Base-by-base conservation (phyloP, 2,329 filamentous ascomycete genomes). In the Hypoxylon sp. region DNA sequence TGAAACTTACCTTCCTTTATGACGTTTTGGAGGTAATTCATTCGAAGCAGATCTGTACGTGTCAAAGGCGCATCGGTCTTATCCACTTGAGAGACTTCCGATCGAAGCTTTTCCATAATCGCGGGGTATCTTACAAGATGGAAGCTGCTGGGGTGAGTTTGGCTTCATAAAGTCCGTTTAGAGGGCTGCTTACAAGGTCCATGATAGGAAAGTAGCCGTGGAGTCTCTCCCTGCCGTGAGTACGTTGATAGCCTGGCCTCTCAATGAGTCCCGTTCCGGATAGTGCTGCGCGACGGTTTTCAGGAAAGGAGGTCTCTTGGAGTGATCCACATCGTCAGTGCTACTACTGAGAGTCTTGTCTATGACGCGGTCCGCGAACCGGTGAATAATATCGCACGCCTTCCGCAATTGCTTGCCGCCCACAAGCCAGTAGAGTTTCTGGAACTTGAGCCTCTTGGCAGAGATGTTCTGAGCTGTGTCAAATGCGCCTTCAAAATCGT, bases 201-300 rank as follows among this genome's bases (percentile, higher is more conserved):
- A 75, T 6, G 72, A 72, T 17, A 75, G 52, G 9, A 73, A 61
- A 28, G 71, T 71, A 5, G 74, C 74, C 0, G 74, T 75, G 2
- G 73, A 73, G 48, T 76, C 74, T 9, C 74, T 67, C 11, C 74
- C 74, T 23, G 74, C 74, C 2, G 70, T 61, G 14, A 76, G 69
- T 34, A 76, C 70, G 34, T 75, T 75, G 32, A 76, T 71, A 11
- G 74, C 70, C 45, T 76, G 73, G 9, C 70, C 72, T n/a, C 73
- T 60, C 1, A 76, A 50, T 3, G 58, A n/a, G 30, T 67, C 70
- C 30, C 68, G 65, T 7, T 72, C 70, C 0, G 69, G 69, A 30
- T 53, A 73, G 30, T 68, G 46, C 41, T 72, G 55, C 2, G 70
- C 71, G 21, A 75, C 55, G 2, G 68, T 64, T 23, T 69, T 69